Conservation (phyloP, 345 rosid genomes). For the Capsella bursapastoris region DNA sequence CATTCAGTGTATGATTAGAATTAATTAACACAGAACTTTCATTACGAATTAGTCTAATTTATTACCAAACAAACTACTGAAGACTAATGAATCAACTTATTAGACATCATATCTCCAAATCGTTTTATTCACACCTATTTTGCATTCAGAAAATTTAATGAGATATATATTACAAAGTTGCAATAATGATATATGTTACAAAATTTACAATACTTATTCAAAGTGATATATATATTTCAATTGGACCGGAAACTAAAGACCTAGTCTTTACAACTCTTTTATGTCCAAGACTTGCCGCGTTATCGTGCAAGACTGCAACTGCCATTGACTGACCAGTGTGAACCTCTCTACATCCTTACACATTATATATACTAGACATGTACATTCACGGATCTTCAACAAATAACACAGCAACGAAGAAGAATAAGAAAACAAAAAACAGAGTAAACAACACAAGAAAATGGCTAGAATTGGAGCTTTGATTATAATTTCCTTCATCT, state of each 20-base stretch:
- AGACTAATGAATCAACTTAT: no score
- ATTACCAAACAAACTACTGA: no score
- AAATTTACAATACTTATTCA: neutral
- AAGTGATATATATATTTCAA: neutral
- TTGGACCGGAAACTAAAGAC: conserved; percentile 27
- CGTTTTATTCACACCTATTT: neutral
- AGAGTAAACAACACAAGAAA: conserved; percentile 17
- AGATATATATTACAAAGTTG: neutral
- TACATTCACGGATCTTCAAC: conserved; percentile 11
- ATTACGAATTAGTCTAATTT: neutral
- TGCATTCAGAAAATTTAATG: neutral
- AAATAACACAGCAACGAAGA: neutral
- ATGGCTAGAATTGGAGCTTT: conserved; percentile 28
- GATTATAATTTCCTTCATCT: conserved; percentile 15
- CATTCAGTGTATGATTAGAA: neutral
- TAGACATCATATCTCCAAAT: neutral
- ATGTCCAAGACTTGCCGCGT: conserved; percentile 38
- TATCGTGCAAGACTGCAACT: neutral
- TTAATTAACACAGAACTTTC: neutral
- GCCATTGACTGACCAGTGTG: conserved; percentile 25
- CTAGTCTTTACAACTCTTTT: conserved; percentile 18
- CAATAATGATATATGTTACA: neutral
- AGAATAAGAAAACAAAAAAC: neutral
- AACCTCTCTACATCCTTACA: neutral
- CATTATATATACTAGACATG: neutral